Conservation (phyloP, 805 yeast genomes). For the Metschnikowia continentalis region DNA sequence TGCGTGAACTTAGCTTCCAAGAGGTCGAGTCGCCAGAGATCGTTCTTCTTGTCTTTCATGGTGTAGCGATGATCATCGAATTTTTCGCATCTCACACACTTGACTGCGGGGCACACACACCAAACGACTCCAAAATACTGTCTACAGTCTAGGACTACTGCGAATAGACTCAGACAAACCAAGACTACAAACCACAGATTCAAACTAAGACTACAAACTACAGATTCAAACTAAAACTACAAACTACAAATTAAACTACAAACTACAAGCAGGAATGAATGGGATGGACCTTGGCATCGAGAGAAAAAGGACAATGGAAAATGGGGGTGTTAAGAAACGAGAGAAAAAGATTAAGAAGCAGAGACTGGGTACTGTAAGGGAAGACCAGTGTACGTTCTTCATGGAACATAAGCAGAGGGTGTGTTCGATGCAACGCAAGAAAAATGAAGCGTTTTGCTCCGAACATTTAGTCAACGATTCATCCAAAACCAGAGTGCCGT, state of each 20-base stretch:
- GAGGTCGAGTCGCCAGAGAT: constrained; percentile 52
- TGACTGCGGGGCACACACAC: not conserved
- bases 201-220: no score
- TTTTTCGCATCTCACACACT: not conserved
- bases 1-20: constrained; percentile 48
- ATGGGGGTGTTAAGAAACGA: not conserved
- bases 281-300: not conserved
- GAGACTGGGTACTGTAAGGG: not conserved
- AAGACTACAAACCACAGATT: no score
- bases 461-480: constrained; percentile 46
- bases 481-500: constrained; percentile 48
- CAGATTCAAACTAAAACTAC: no score
- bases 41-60: constrained; percentile 34
- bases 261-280: not conserved
- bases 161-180: no score
- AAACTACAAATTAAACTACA: not conserved
- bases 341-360: constrained; percentile 3
- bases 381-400: constrained; percentile 43
- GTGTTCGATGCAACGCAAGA: constrained; percentile 60
- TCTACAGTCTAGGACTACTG: no score
- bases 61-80: constrained; percentile 9
- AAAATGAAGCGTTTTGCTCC: constrained; percentile 51
- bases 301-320: no score
- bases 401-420: constrained; percentile 48
- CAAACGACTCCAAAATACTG: not conserved